Conservation (phyloP, 345 rosid species). For the Bruguiera parviflora region DNA sequence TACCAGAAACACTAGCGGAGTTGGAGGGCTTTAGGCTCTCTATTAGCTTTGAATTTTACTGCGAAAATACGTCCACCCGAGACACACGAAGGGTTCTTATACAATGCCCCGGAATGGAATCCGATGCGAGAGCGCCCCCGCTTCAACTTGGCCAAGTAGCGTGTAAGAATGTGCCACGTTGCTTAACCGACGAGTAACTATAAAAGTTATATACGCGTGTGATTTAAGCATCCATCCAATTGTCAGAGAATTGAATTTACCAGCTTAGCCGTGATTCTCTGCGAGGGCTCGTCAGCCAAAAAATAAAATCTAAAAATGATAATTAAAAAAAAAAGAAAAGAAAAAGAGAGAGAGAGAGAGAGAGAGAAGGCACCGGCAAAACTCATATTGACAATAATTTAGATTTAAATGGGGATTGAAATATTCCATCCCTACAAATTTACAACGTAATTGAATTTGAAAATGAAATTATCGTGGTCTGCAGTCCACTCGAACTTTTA, state of each 20-base stretch:
- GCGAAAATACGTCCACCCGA: slow-evolving; percentile 18
- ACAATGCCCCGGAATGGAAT: slow-evolving; percentile 5
- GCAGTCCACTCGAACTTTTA: not conserved
- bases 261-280: too few relatives aligned
- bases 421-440: not conserved
- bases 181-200: not conserved
- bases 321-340: not conserved
- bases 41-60: slow-evolving; percentile 25
- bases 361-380: not conserved
- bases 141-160: not conserved
- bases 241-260: not conserved
- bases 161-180: slow-evolving; percentile 34
- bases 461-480: not conserved
- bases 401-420: too few relatives aligned
- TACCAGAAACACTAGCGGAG: slow-evolving; percentile 32
- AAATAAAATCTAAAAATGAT: too few relatives aligned
- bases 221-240: not conserved
- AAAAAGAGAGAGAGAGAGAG: too few relatives aligned
- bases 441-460: not conserved
- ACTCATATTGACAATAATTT: too few relatives aligned
- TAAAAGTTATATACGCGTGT: not conserved
- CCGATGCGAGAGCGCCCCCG: not conserved
- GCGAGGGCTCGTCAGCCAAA: too few relatives aligned
- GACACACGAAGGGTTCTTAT: not conserved
- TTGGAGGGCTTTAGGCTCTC: slow-evolving; percentile 4